Base-by-base conservation (phyloP, 2,329 filamentous ascomycete species). In the Aspergillus fumigatus region DNA sequence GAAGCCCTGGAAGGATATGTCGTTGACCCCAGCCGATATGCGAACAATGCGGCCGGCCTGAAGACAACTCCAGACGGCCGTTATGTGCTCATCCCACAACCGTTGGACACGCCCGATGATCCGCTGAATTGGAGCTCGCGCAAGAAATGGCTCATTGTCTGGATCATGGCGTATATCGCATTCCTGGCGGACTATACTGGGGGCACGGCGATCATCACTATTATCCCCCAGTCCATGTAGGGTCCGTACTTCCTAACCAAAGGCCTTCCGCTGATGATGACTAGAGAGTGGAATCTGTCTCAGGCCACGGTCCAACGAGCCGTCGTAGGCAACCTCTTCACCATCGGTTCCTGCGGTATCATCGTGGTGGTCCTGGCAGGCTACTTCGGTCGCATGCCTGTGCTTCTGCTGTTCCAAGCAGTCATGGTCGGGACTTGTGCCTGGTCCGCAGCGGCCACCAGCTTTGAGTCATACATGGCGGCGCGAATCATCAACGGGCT, bases 11-110 rank as follows among this genome's bases (percentile, higher is more conserved):
- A 62, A 10, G 61, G 61, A 6, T 63, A 63, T 29, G 56, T 63
- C 25, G 52, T 62, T 2, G 59, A 63, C 29, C 54, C 59, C 3
- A 59, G 54, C 40, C 56, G 38, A n/a, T 62, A 63, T 62, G 55
- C 59, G 3, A 48, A 65, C 7, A 62, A 65, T 50, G 64, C 64
- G 2, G 61, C 65, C 26, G 52, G 47, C 4, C 55, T 75, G 14
- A 74, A 75, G 61, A 71, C 72, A 25, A 70, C 70, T 17, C 60
- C 69, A 38, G 68, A 73, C 8, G 71, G 72, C 41, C 66, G 67
- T 47, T 79, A 77, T 2, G 76, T 82, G 17, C 73, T 84, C 50
- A 81, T 83, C 23, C 82, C 82, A 2, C 81, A 84, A 65, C 82
- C 81, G 0, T 79, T 76, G 53, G 76, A 76, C 40, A 77, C 82